Base-by-base conservation (phyloP, 352 stramenopile genomes). In the Globisporangium middletonii region DNA sequence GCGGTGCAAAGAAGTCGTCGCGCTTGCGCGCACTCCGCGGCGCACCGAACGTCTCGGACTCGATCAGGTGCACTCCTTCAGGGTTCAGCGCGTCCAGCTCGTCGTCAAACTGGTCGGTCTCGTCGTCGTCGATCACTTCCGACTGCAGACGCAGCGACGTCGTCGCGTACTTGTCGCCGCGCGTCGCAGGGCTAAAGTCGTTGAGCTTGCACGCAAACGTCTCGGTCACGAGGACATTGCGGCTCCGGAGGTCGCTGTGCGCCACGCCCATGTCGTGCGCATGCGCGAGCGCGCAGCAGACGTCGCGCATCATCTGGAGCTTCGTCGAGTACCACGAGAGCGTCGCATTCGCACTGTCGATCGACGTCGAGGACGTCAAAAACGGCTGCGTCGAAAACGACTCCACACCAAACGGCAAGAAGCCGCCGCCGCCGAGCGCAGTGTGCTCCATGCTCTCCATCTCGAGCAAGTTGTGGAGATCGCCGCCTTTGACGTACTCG, bases 201-300 rank as follows among this genome's bases (percentile, higher is more conserved):
- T 68, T 79, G 51, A 92, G 49, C 55, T 89, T 92, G 65, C 73
- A 82, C 18, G 57, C 57, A 52, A 85, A 78, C 18, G 68, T 27
- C 26, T 80, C 72, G 1, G 72, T 81, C 44, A 89, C 62, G 26
- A 92, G 67, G 28, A 92, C 74, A 58, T 89, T 89, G 41, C 79
- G 73, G 66, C 72, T 87, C 2, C 80, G 79, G 27, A 92, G 30
- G 41, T 92, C 82, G 41, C 70, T 71, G 28, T 92, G 82, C 9
- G 70, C 76, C 33, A 87, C 60, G 3, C 70, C 65, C 46, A 62
- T 65, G 28, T 74, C 70, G 55, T 92, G 82, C 13, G 76, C 58
- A 46, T 87, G 86, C 11, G 64, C 68, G 6, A 92, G 59, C 0
- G 62, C 79, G n/a, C 68, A 63, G 37, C 71, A 76, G 4, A 89